phyloP scores from a whole-genome alignment of 768 basidiomycete species.

The Lanmaoa rubissima region DNA sequence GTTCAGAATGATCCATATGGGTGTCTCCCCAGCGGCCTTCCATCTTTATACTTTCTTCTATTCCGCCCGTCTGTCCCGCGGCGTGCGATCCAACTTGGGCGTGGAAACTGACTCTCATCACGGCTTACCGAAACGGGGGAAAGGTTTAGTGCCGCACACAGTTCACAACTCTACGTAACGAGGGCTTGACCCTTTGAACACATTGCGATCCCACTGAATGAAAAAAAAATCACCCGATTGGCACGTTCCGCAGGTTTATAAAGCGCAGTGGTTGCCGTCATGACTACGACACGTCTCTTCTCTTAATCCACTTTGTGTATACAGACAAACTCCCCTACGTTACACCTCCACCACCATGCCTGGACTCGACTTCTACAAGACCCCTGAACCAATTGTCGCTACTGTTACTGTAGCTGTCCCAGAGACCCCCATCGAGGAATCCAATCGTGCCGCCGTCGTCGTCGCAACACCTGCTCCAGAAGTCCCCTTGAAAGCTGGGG shows the following conservation, averaged over 20 bases:
- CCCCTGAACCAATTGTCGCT: slow-evolving; percentile 2
- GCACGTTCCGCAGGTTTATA: slow-evolving; percentile 20
- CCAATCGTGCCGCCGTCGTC: not conserved
- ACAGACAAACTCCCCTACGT: slow-evolving; percentile 7
- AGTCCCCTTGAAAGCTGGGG: slow-evolving; percentile 15
- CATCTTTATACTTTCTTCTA: slow-evolving; percentile 10
- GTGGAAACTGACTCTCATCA: slow-evolving; percentile 5
- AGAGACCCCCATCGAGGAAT: slow-evolving; percentile 3
- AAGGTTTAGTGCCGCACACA: slow-evolving; percentile 10
- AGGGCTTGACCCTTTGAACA: slow-evolving; percentile 20
- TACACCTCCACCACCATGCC: slow-evolving; percentile 27
- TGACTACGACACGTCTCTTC: not conserved
- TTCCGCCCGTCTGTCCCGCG: slow-evolving; percentile 27
- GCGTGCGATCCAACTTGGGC: not conserved
- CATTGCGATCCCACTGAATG: slow-evolving; percentile 9
- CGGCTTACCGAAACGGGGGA: slow-evolving; percentile 8
- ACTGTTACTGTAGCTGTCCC: not conserved
- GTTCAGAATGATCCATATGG: slow-evolving; percentile 3
- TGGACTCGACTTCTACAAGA: slow-evolving; percentile 34
- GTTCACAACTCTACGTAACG: slow-evolving; percentile 24
- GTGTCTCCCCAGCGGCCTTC: slow-evolving; percentile 2
- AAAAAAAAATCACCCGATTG: slow-evolving; percentile 17
- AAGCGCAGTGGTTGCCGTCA: not conserved
- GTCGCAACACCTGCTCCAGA: slow-evolving; percentile 9
- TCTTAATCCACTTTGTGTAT: slow-evolving; percentile 25